Base-by-base conservation (phyloP, 2,329 filamentous ascomycete species). In the Neopestalotiopsis sp. region DNA sequence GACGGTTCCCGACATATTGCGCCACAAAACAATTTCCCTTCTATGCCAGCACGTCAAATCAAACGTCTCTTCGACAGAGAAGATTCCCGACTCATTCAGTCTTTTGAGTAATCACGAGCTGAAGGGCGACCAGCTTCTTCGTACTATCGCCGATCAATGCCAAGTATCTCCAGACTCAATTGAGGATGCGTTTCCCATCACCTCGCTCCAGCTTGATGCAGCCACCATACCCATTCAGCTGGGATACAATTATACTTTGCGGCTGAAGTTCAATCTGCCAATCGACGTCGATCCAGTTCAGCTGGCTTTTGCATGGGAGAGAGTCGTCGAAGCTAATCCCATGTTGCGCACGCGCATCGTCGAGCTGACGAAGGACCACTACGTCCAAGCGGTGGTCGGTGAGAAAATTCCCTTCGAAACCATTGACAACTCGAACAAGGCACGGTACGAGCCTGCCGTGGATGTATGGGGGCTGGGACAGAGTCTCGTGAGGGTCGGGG, bases 321-420 rank as follows among this genome's bases (percentile, higher is more conserved):
- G 14, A 7, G 61, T 62, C 34, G 30, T 40, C 30, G 61, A 10
- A 40, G 34, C 30, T 38, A 40, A 14, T 20, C 30, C 61, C n/a
- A 40, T 62, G 5, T 13, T 62, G 30, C 61, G 61, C 6, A 62
- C 34, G 17, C 61, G 61, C 61, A 62, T 62, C 61, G 34, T 62
- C 13, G 61, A 62, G 10, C 32, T 62, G n/a, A 34, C 17, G 9
- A 20, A 20, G 13, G 30, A 40, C n/a, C 12, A 20, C 9, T 40
- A 17, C 14, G 12, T 62, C 10, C 61, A 62, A 40, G 61, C 30
- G n/a, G 61, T 62, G 12, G n/a, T 62, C 61, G 14, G 7, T 1
- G 57, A 59, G 3, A 28, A 9, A 59, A 28, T 28, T 9, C 57
- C 57, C 9, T 59, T 28, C 17, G 20, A 28, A 1, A 10, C n/a